These are phyloP conservation scores for Zymoseptoria crescenta DNA, from an alignment of 2,329 filamentous ascomycete genomes.

Conservation along the genomic window DNA sequence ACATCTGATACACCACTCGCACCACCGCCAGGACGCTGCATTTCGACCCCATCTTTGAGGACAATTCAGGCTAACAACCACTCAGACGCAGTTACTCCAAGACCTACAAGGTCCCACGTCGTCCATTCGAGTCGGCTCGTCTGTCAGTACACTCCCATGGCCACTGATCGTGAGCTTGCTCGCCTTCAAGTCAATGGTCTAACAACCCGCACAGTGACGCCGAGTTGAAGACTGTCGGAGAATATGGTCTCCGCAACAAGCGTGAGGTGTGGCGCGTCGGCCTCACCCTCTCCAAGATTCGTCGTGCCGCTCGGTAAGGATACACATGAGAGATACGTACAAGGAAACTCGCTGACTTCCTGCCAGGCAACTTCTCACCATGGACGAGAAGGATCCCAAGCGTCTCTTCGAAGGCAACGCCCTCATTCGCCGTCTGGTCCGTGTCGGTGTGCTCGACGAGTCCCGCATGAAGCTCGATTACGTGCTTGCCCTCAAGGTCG, in stretches of 20 bases:
- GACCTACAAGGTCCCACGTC: constrained; percentile 97
- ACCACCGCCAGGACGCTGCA: background rate
- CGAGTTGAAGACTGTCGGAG: constrained; percentile 98
- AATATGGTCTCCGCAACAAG: constrained; percentile 99
- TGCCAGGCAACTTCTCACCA: constrained; percentile 91
- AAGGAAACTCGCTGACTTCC: constrained; percentile 11
- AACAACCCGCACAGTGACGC: constrained; percentile 74
- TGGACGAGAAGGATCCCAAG: constrained; percentile 99
- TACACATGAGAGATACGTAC: background rate
- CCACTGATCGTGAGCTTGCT: constrained; percentile 98
- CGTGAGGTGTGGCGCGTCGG: constrained; percentile 99
- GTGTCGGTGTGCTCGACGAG: constrained; percentile 99
- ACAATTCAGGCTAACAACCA: constrained; percentile 14
- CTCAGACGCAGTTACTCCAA: constrained; percentile 73
- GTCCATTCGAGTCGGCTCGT: constrained; percentile 99
- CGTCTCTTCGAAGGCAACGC: constrained; percentile 99
- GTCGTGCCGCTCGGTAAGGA: constrained; percentile 97
- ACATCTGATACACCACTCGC: background rate
- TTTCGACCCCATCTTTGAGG: background rate
- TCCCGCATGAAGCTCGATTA: constrained; percentile 99
- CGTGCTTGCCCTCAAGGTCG: constrained; percentile 96
- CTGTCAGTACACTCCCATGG: constrained; percentile 83
- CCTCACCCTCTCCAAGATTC: constrained; percentile 99
- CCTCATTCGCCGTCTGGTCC: constrained; percentile 98
- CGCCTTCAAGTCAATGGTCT: constrained; percentile 91